Conservation (phyloP, 2,329 filamentous ascomycete species). For the Cordyceps cateniannulata region DNA sequence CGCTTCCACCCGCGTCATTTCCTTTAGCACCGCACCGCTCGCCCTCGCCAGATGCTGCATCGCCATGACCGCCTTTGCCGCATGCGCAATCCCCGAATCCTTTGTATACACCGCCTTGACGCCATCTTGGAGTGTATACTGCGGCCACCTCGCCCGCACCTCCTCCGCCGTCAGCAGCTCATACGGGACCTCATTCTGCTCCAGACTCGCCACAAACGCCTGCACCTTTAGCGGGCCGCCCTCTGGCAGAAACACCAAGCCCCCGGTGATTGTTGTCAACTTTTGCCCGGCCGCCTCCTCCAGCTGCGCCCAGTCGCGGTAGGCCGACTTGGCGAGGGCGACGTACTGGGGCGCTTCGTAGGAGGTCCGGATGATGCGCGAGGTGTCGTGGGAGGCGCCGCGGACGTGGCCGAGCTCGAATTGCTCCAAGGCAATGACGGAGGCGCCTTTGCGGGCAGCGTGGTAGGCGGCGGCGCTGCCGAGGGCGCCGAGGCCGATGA, state of each 20-base stretch:
- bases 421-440: slow-evolving; percentile 20
- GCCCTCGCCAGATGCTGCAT: slow-evolving; percentile 13
- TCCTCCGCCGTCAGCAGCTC: slow-evolving; percentile 16
- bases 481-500: slow-evolving; percentile 13
- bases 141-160: slow-evolving; percentile 18
- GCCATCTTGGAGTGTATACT: slow-evolving; percentile 14
- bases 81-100: slow-evolving; percentile 19
- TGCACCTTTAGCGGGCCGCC: slow-evolving; percentile 1
- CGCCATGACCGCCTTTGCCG: slow-evolving; percentile 9
- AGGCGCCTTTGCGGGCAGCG: slow-evolving; percentile 18
- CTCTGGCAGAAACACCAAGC: slow-evolving; percentile 19
- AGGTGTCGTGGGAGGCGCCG: slow-evolving; percentile 22
- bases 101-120: slow-evolving; percentile 20
- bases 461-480: slow-evolving; percentile 17
- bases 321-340: slow-evolving; percentile 18
- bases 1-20: slow-evolving; percentile 4
- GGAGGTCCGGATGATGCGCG: slow-evolving; percentile 19
- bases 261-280: slow-evolving; percentile 19
- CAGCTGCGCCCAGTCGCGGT: slow-evolving; percentile 20
- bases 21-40: slow-evolving; percentile 10
- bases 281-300: slow-evolving; percentile 16
- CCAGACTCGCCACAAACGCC: slow-evolving; percentile 1
- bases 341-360: slow-evolving; percentile 20
- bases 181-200: slow-evolving; percentile 15
- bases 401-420: slow-evolving; percentile 21